Percentiles rank a stretch among this genome's conserved stretches.
Evolutionary conservation across 2,329 filamentous ascomycete genomes (phyloP).

Genomic region (Botrytis squamosa): DNA sequence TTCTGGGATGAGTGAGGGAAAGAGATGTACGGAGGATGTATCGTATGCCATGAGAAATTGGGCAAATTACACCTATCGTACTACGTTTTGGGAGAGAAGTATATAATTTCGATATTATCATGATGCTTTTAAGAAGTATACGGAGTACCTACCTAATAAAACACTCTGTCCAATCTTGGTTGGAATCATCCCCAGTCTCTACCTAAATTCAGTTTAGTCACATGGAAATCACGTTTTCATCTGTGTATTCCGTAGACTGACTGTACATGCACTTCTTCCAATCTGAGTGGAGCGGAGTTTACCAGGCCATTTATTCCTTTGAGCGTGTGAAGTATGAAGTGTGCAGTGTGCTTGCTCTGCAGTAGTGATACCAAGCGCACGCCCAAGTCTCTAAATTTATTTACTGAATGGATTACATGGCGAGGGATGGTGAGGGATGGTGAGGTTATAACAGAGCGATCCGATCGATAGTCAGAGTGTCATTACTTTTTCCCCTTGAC

Average conservation of each 20-base stretch:
- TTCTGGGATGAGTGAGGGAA: not conserved
- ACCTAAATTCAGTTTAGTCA: not conserved
- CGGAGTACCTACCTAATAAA: no score
- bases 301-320: not conserved
- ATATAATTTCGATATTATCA: not conserved
- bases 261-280: not conserved
- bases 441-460: not conserved
- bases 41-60: not conserved
- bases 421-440: not conserved
- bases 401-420: not conserved
- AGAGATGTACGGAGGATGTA: not conserved
- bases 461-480: no score
- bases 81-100: not conserved
- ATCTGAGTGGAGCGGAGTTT: not conserved
- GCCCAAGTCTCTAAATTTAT: not conserved
- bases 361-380: not conserved
- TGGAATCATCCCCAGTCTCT: not conserved
- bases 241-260: not conserved
- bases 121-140: not conserved
- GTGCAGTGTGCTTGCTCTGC: not conserved
- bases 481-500: not conserved
- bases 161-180: no score
- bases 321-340: no score
- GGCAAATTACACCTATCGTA: not conserved
- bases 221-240: not conserved